phyloP scores from a whole-genome alignment of 345 rosid species.

The Ceriops tagal region DNA sequence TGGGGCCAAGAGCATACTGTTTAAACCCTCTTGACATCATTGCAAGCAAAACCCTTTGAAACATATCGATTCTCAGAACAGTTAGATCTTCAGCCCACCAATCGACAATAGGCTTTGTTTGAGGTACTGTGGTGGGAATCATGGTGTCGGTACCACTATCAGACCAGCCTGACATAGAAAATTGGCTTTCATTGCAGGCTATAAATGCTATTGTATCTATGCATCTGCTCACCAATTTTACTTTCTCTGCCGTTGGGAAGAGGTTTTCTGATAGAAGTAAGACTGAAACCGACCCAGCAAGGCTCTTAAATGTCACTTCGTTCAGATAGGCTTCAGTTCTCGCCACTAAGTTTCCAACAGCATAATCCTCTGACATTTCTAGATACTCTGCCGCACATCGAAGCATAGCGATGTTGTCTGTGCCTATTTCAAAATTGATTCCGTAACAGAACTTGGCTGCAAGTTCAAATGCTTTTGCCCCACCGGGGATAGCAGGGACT shows the following conservation, averaged over 20 bases:
- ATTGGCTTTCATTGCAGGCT: constrained; percentile 69
- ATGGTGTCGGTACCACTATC: constrained; percentile 36
- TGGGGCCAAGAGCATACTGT: constrained; percentile 81
- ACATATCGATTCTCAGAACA: constrained; percentile 67
- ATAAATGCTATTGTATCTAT: constrained; percentile 72
- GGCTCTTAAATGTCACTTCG: constrained; percentile 74
- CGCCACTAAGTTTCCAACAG: constrained; percentile 62
- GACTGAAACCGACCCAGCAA: constrained; percentile 61
- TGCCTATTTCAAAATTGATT: constrained; percentile 75
- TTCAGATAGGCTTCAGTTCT: constrained; percentile 74
- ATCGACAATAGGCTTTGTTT: constrained; percentile 52
- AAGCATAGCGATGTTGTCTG: constrained; percentile 71
- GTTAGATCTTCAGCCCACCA: constrained; percentile 98
- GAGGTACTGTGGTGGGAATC: constrained; percentile 30
- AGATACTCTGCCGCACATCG: constrained; percentile 84
- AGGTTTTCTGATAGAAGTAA: constrained; percentile 53
- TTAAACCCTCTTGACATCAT: constrained; percentile 85
- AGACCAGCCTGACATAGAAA: constrained; percentile 41
- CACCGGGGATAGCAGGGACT: constrained; percentile 64
- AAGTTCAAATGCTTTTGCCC: constrained; percentile 73
- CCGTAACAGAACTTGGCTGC: constrained; percentile 93
- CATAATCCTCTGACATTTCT: constrained; percentile 82
- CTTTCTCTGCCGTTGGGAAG: constrained; percentile 65
- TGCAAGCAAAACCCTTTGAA: constrained; percentile 76
- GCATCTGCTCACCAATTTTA: constrained; percentile 69